phyloP scores from a whole-genome alignment of 23 red algal species.

The Gracilaria gracilis region DNA sequence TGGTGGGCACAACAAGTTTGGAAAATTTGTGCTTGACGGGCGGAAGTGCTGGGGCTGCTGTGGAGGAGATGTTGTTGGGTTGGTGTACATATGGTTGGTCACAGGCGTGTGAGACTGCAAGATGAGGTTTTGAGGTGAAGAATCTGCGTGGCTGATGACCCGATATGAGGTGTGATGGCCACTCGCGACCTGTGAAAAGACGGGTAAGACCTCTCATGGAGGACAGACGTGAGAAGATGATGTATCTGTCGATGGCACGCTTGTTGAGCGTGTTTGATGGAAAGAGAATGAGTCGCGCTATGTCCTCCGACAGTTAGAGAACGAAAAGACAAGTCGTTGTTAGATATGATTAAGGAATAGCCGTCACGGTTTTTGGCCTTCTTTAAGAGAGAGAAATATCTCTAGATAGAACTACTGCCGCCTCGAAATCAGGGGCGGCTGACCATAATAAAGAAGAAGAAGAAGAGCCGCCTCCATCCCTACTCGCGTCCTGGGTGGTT shows the following conservation, averaged over 20 bases:
- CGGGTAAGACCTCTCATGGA: neutral
- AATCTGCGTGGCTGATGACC: too few relatives aligned
- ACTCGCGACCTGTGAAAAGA: neutral
- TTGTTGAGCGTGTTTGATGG: conserved; percentile 4
- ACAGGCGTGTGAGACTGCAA: too few relatives aligned
- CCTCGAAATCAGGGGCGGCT: too few relatives aligned
- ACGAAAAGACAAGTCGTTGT: neutral
- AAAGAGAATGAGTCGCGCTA: neutral
- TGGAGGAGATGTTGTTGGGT: neutral
- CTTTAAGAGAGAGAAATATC: too few relatives aligned
- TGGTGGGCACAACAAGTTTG: neutral
- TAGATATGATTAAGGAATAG: too few relatives aligned
- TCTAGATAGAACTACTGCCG: too few relatives aligned
- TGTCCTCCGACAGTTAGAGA: neutral
- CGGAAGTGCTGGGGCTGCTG: neutral
- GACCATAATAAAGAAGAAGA: too few relatives aligned
- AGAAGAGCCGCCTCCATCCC: neutral
- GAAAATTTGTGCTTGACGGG: neutral
- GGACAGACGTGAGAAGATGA: conserved; percentile 15
- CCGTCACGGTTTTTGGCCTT: too few relatives aligned
- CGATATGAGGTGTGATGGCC: neutral
- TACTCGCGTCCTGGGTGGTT: conserved; percentile 16
- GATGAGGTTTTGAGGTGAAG: neutral
- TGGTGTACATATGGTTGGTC: too few relatives aligned
- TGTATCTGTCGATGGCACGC: conserved; percentile 4